A percentile compares a stretch with the other conserved stretches of the same genome.
These are phyloP conservation scores for Parathielavia appendiculata DNA, from an alignment of 495 filamentous ascomycete species.

Conservation along the genomic window DNA sequence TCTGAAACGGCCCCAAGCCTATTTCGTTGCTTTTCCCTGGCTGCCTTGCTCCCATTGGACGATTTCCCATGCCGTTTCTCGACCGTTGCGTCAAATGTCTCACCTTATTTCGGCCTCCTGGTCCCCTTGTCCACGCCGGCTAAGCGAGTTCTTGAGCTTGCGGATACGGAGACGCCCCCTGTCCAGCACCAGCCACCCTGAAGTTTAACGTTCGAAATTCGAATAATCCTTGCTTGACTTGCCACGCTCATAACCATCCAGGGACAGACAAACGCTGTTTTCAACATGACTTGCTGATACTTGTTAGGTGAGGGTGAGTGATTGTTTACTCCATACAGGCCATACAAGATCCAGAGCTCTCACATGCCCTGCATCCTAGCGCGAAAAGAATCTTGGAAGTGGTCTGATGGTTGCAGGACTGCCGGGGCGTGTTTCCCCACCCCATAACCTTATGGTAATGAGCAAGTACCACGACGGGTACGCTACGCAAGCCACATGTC, in stretches of 20 bases:
- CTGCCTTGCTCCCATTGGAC: conserved; percentile 9
- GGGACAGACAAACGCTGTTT: no score
- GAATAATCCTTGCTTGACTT: no score
- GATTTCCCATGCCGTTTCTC: conserved; percentile 10
- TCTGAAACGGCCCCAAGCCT: conserved; percentile 11
- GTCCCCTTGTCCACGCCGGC: background rate
- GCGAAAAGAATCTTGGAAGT: conserved; percentile 19
- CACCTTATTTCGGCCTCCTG: conserved; percentile 14
- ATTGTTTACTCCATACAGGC: no score
- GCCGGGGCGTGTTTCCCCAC: conserved; percentile 1
- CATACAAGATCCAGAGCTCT: no score
- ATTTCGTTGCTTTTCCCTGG: background rate
- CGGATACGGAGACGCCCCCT: no score
- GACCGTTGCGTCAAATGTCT: conserved; percentile 25
- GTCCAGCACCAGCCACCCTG: no score
- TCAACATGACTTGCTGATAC: no score
- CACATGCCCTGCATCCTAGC: conserved; percentile 6
- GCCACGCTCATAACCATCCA: no score
- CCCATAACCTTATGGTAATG: background rate
- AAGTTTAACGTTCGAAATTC: no score
- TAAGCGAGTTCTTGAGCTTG: background rate
- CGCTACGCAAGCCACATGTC: conserved; percentile 8
- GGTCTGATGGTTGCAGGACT: conserved; percentile 19
- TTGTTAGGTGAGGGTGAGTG: no score
- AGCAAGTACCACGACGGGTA: background rate